These are phyloP conservation scores for Aspergillus homomorphus DNA, from an alignment of 495 filamentous ascomycete genomes.

Conservation along the genomic window DNA sequence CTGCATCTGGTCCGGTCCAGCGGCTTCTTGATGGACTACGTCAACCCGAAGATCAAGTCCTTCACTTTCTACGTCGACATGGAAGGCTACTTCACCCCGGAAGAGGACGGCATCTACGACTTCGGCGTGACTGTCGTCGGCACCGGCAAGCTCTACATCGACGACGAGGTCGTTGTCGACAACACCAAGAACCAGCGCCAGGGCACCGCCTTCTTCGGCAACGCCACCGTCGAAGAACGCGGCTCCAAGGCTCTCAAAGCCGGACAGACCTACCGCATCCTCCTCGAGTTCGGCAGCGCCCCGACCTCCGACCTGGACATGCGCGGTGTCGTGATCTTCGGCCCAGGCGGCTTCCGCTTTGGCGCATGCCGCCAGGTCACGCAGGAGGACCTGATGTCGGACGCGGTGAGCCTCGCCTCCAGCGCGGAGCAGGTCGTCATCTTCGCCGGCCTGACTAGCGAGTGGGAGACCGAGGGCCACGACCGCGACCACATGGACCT, in stretches of 20 bases:
- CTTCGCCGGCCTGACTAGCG: conserved; percentile 74
- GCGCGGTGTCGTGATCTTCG: conserved; percentile 50
- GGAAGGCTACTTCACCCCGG: conserved; percentile 56
- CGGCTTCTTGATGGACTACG: conserved; percentile 62
- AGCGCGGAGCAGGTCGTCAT: conserved; percentile 72
- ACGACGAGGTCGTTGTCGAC: conserved; percentile 69
- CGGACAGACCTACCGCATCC: conserved; percentile 57
- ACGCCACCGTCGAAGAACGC: conserved; percentile 59
- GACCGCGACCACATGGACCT: conserved; percentile 83
- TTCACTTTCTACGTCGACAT: conserved; percentile 58
- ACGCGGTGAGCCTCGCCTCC: conserved; percentile 60
- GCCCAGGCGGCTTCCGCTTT: conserved; percentile 74
- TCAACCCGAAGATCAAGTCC: conserved; percentile 52
- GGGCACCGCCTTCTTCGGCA: conserved; percentile 61
- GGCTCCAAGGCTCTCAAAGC: conserved; percentile 54
- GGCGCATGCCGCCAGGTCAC: conserved; percentile 68
- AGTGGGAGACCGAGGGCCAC: conserved; percentile 89
- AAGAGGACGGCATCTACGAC: conserved; percentile 64
- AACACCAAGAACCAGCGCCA: conserved; percentile 58
- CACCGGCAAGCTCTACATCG: conserved; percentile 64
- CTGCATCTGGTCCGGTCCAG: conserved; percentile 51
- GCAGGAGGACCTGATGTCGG: conserved; percentile 60
- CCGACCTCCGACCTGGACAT: conserved; percentile 58
- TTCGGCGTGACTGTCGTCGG: conserved; percentile 76
- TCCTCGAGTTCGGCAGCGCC: conserved; percentile 62